A percentile compares a stretch with the other conserved stretches of the same genome.
phyloP scores from a whole-genome alignment of 1,139 yeast species.

The Candida pseudocylindracea region DNA sequence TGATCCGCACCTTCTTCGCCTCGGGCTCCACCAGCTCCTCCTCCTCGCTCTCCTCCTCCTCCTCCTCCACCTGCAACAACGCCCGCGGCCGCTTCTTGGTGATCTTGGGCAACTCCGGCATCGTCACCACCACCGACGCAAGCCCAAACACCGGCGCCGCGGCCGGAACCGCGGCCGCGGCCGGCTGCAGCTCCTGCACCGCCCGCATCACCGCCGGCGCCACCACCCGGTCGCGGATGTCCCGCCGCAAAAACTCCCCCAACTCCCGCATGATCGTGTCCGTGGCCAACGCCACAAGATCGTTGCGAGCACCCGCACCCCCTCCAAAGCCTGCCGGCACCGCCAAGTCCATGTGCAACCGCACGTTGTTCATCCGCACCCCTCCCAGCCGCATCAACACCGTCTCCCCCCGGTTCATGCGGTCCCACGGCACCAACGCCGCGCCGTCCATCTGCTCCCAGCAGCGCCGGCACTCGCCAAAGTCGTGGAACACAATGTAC shows the following conservation, averaged over 20 bases:
- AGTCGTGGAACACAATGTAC: slow-evolving; percentile 43
- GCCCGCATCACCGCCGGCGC: slow-evolving; percentile 50
- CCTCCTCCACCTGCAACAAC: slow-evolving; percentile 1
- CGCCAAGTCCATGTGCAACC: slow-evolving; percentile 32
- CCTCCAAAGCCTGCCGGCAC: slow-evolving; percentile 12
- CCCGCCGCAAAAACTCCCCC: slow-evolving; percentile 39
- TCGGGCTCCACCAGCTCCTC: slow-evolving; percentile 1
- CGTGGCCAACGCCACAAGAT: slow-evolving; percentile 33
- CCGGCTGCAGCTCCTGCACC: slow-evolving; percentile 19
- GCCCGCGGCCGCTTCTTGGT: slow-evolving; percentile 12
- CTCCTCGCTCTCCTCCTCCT: slow-evolving; percentile 1
- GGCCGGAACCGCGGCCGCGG: slow-evolving; percentile 2
- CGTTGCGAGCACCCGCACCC: slow-evolving; percentile 4
- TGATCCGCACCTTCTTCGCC: slow-evolving; percentile 1
- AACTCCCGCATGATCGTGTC: slow-evolving; percentile 40
- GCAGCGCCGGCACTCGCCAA: slow-evolving; percentile 44
- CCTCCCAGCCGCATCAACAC: too few species aligned
- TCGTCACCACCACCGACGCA: too few species aligned
- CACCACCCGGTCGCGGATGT: slow-evolving; percentile 51
- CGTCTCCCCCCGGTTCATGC: too few species aligned
- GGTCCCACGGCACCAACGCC: slow-evolving; percentile 16
- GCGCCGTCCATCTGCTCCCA: slow-evolving; percentile 46
- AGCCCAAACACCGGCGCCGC: too few species aligned
- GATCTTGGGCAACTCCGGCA: slow-evolving; percentile 18
- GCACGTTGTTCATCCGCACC: slow-evolving; percentile 1